Conservation (phyloP, 352 stramenopile species). For the Globisporangium takayamanum region DNA sequence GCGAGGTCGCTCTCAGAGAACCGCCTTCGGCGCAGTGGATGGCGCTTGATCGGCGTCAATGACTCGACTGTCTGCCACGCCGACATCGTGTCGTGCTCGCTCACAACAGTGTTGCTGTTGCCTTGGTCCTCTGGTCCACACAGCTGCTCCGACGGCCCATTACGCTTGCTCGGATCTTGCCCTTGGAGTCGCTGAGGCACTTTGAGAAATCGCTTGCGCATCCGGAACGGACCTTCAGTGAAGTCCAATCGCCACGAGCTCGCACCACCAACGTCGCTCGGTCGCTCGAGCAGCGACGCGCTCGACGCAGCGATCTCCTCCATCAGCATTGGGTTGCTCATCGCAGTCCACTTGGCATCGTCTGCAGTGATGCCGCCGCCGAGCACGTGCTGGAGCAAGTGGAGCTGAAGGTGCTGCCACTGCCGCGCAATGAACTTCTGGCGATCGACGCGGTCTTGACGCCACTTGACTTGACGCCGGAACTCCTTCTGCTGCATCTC, state of each 20-base stretch:
- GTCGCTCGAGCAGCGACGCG: background rate
- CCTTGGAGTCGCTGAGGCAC: background rate
- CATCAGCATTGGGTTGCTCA: conserved; percentile 9
- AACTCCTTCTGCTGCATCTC: conserved; percentile 45
- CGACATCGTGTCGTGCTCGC: background rate
- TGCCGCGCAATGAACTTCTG: conserved; percentile 59
- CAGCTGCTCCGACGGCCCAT: background rate
- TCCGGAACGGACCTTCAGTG: conserved; percentile 59
- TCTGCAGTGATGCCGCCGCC: conserved; percentile 6
- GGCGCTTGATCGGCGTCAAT: background rate
- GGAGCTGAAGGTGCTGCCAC: conserved; percentile 33
- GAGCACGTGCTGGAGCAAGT: conserved; percentile 23
- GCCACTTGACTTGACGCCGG: conserved; percentile 53
- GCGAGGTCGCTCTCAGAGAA: conserved; percentile 12
- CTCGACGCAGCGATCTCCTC: background rate
- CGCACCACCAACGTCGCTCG: background rate
- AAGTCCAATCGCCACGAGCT: conserved; percentile 41
- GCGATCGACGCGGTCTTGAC: conserved; percentile 53
- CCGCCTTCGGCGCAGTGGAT: background rate
- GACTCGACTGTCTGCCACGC: background rate
- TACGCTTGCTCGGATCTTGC: background rate
- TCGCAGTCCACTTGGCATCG: background rate
- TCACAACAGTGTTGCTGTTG: background rate
- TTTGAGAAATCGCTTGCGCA: conserved; percentile 47
- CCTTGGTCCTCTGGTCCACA: too few relatives aligned